Base-by-base conservation (phyloP, 495 filamentous ascomycete species). In the Xylaria venustula region DNA sequence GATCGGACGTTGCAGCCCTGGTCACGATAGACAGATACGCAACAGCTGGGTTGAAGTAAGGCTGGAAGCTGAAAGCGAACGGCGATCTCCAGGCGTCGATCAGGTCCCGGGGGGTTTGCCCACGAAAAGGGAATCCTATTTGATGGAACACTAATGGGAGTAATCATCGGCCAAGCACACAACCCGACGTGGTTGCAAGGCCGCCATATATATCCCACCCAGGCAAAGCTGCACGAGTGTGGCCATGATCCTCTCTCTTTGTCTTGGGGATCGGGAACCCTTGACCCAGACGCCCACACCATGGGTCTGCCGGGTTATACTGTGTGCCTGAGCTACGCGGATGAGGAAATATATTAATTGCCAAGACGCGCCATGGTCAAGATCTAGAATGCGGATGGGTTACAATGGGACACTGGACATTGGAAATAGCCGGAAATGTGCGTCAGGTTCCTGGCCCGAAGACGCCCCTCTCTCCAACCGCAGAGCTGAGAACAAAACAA, bases 401-500 rank as follows among this genome's bases (percentile, higher is more conserved):
- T 45, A 20, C 51, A 46, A 22, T 54, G 46, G 20, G 15, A 20
- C 51, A 46, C n/a, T 54, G 46, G 20, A 19, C 26, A 7, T 55
- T 54, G 63, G 62, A 68, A 64, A 68, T 71, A 71, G 66, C 68
- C 66, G 68, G 65, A 17, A 59, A 61, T 60, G 34, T 48, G 60
- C 64, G 57, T 59, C 60, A 67, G 64, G 66, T 67, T 67, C 64
- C 54, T 62, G 45, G 49, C 58, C 50, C 17, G 40, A 8, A 23
- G 23, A 45, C 40, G 7, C 25, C 40, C n/a, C n/a, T n/a, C 40
- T 32, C 53, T 30, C 37, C 62, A 61, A 56, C 55, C 0, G 17
- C 7, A 36, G 47, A 52, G 47, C 57, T 60, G 57, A 60, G 57
- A 17, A 52, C 34, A 45, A 46, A 60, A 60, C 11, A 11, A 34